Evolutionary conservation across 2,329 filamentous ascomycete species (phyloP).

Genomic region (Pleomassaria siparia): DNA sequence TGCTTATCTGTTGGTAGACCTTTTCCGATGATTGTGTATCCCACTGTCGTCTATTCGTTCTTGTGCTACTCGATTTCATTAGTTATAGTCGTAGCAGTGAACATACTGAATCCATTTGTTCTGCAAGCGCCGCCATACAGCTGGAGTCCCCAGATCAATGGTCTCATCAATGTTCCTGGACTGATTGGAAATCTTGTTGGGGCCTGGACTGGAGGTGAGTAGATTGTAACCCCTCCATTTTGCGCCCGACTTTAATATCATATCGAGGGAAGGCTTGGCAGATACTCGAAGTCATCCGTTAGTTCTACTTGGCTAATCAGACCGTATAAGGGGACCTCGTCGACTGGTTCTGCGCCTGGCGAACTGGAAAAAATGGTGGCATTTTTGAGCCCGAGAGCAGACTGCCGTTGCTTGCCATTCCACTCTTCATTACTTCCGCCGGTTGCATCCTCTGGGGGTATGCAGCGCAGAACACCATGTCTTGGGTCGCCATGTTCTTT

Average conservation of each 20-base stretch:
- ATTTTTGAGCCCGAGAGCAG: conserved; percentile 51
- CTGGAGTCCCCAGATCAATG: conserved; percentile 40
- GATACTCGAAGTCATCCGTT: too few species aligned
- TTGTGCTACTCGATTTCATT: conserved; percentile 42
- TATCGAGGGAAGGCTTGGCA: too few species aligned
- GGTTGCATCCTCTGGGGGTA: conserved; percentile 51
- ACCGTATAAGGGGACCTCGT: conserved; percentile 42
- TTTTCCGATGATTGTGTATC: conserved; percentile 41
- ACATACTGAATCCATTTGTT: conserved; percentile 44
- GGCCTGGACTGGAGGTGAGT: conserved; percentile 40
- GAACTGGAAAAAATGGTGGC: conserved; percentile 44
- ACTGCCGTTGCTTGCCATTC: conserved; percentile 45
- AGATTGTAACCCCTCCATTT: neutral
- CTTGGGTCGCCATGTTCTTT: conserved; percentile 51
- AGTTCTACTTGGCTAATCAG: neutral
- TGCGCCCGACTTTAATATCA: too few species aligned
- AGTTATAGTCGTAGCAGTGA: conserved; percentile 43
- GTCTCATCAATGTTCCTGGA: conserved; percentile 45
- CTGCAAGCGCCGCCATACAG: conserved; percentile 44
- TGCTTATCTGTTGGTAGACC: conserved; percentile 27
- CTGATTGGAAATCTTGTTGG: conserved; percentile 49
- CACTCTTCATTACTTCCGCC: conserved; percentile 45
- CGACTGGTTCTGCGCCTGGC: conserved; percentile 47
- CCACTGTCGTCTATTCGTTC: conserved; percentile 41
- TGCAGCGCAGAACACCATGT: conserved; percentile 43